A percentile compares a stretch with the other conserved stretches of the same genome.
phyloP scores from a whole-genome alignment of 176 grass and related monocot genomes.

The Oryza coarctata region DNA sequence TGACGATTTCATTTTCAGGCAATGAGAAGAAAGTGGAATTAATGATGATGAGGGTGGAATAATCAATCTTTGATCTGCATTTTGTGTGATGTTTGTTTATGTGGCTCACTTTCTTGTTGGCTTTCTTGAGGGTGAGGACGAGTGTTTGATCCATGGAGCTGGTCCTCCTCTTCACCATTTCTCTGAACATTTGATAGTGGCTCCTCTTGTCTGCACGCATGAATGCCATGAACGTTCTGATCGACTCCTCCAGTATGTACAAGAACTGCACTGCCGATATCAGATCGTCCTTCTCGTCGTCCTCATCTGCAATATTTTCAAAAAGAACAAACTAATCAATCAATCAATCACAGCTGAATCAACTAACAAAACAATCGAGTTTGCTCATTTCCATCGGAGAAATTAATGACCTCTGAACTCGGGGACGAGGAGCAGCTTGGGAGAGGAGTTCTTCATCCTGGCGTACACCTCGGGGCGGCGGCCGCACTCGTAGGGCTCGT shows the following conservation, averaged over 20 bases:
- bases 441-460: conserved; percentile 67
- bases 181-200: conserved; percentile 66
- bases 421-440: conserved; percentile 79
- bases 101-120: conserved; percentile 52
- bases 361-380: background rate
- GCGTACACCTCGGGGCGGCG: conserved; percentile 73
- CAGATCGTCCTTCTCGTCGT: conserved; percentile 68
- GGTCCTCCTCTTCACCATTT: conserved; percentile 49
- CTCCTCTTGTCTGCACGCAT: conserved; percentile 66
- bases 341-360: background rate
- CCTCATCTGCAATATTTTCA: conserved; percentile 42
- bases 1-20: conserved; percentile 31
- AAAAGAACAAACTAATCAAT: background rate
- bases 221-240: conserved; percentile 87
- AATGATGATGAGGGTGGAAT: background rate
- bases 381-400: too few species aligned
- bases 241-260: conserved; percentile 62
- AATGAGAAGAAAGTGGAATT: background rate
- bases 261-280: conserved; percentile 82
- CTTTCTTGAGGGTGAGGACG: conserved; percentile 50
- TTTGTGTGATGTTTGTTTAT: background rate
- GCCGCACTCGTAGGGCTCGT: conserved; percentile 76
- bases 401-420: conserved; percentile 66
- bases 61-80: background rate
- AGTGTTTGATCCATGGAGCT: conserved; percentile 38